Conservation (phyloP, 257 asterid species). For the Catharanthus roseus region DNA sequence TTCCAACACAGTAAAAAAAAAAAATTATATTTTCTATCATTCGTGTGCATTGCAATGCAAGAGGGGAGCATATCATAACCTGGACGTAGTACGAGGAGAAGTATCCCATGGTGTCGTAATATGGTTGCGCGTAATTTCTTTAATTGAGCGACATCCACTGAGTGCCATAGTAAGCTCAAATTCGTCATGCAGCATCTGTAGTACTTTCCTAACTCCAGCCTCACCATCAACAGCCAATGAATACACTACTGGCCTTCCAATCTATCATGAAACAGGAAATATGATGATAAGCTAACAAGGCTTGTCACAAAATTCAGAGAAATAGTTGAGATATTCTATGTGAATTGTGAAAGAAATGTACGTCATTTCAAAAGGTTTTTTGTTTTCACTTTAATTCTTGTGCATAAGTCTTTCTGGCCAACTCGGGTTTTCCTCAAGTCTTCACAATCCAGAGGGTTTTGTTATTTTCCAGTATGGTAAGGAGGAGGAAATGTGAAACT, state of each 20-base stretch:
- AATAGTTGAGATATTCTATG: background rate
- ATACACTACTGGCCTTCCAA: slow-evolving; percentile 66
- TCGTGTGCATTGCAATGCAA: background rate
- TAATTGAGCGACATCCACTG: slow-evolving; percentile 66
- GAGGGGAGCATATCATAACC: slow-evolving; percentile 27
- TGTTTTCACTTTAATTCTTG: too few species aligned
- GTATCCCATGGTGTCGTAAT: slow-evolving; percentile 49
- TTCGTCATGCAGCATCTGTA: slow-evolving; percentile 71
- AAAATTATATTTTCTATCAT: background rate
- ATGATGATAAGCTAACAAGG: background rate
- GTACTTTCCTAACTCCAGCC: slow-evolving; percentile 65
- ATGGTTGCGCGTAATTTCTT: slow-evolving; percentile 66
- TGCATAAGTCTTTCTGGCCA: too few species aligned
- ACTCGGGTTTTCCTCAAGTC: too few species aligned
- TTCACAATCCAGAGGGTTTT: too few species aligned
- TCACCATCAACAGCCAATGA: slow-evolving; percentile 71
- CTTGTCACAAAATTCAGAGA: background rate
- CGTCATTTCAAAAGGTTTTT: too few species aligned
- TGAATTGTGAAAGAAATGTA: too few species aligned
- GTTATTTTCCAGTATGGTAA: background rate
- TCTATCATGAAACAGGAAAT: slow-evolving; percentile 24
- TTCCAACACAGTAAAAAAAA: background rate
- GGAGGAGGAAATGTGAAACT: slow-evolving; percentile 1
- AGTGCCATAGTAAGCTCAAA: slow-evolving; percentile 80
- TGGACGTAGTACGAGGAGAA: slow-evolving; percentile 35